A percentile compares a stretch with the other conserved stretches of the same genome.
Evolutionary conservation across 2,329 filamentous ascomycete genomes (phyloP).

Genomic region (Aspergillus phoenicis): DNA sequence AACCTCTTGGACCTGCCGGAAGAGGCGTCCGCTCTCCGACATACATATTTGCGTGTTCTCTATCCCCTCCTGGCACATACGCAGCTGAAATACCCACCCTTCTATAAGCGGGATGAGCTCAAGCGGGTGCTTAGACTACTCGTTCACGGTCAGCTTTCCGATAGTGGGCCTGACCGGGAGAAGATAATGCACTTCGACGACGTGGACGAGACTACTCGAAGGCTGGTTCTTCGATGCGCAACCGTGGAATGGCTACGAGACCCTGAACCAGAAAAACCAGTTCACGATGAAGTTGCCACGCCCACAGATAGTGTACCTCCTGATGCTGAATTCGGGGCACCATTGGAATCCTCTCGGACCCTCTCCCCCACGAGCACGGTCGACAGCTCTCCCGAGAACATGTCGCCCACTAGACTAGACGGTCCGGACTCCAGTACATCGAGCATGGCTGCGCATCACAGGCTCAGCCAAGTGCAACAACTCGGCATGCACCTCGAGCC

Average conservation of each 20-base stretch:
- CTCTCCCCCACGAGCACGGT: constrained; percentile 31
- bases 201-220: constrained; percentile 52
- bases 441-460: constrained; percentile 28
- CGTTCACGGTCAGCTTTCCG: constrained; percentile 70
- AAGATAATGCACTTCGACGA: constrained; percentile 53
- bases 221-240: constrained; percentile 50
- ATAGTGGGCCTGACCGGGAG: constrained; percentile 46
- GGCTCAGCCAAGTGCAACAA: constrained; percentile 29
- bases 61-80: constrained; percentile 90
- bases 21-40: constrained; percentile 71
- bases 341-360: constrained; percentile 43
- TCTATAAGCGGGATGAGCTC: constrained; percentile 91
- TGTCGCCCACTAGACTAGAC: constrained; percentile 39
- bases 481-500: constrained; percentile 72
- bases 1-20: constrained; percentile 95
- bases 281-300: constrained; percentile 19
- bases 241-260: constrained; percentile 51
- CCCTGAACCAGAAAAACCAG: constrained; percentile 28
- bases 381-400: constrained; percentile 51
- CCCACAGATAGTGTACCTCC: constrained; percentile 13
- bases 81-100: constrained; percentile 79
- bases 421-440: constrained; percentile 30
- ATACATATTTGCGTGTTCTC: constrained; percentile 92
- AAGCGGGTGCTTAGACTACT: constrained; percentile 74
- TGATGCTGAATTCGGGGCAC: constrained; percentile 25